Evolutionary conservation across 1,284 basidiomycete species (phyloP), one percentile per base, ranked within the genome.

Genomic region (Leucoagaricus sp.): DNA sequence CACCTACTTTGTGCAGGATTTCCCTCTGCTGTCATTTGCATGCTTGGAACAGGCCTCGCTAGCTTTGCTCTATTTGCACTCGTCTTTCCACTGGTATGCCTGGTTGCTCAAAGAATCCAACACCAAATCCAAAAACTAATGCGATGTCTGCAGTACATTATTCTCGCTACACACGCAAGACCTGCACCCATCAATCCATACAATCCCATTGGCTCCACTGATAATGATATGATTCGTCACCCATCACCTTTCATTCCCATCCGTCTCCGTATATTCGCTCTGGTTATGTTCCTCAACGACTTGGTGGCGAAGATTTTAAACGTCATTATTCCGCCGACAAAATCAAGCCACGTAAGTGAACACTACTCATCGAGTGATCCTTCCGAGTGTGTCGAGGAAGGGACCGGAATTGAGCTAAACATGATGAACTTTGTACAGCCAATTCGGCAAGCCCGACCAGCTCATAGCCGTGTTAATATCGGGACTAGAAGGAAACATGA

Each of bases 11-110:
- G n/a, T 19, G 25, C 45, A 87, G 84, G 85, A 26, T 67, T 90
- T 10, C 85, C 89, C 34, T 79, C 84, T 2, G 83, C 87, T 3
- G 81, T 78, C 2, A 72, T 88, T 29, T 93, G 89, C 67, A 86
- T 80, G 60, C 85, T 82, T 77, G 86, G 86, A 50, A 84, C 82
- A 60, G 79, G 82, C 46, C 80, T 93, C 29, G 87, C 89, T 13
- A 93, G 88, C 64, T 87, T 83, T 19, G 86, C 87, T 6, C 67
- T 91, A 17, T 94, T 93, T 64, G 89, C 91, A 0, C 77, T 93
- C 42, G 67, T 93, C 12, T 93, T 88, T 67, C 92, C 91, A 36
- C 76, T 79, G 47, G 89, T 92, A 66, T 41, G 17, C 53, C 8
- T 45, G 12, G 25, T 61, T 46, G n/a, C n/a, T n/a, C 21, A 58